Evolutionary conservation across 2,329 filamentous ascomycete genomes (phyloP), one percentile per base, ranked within the genome.

Genomic region (Hymenoscyphus occultus): DNA sequence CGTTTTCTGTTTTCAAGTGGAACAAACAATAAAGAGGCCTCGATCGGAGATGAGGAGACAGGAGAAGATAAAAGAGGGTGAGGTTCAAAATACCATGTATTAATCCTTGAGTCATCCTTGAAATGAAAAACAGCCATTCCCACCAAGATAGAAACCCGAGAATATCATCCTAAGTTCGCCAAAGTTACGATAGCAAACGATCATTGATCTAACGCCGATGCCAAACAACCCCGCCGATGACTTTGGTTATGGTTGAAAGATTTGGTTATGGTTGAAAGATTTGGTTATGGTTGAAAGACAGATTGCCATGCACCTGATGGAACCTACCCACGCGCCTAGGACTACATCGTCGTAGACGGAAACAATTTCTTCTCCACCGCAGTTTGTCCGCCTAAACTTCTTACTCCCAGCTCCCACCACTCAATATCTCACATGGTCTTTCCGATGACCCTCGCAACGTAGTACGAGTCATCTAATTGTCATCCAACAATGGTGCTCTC

Each of bases 401-500:
- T 14, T 12, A 5, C 28, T 22, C 1, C 19, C 10, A 54, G 9
- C 19, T 22, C 48, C 48, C 48, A 22, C 48, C n/a, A 16, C 7
- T 28, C 28, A 28, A 3, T n/a, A 45, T n/a, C 14, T 9, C 14
- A 19, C 19, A 28, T 54, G 22, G 19, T 14, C 22, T 54, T 19
- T 19, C 22, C 19, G 16, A 45, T 16, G n/a, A n/a, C 19, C 45
- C 3, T 28, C 19, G n/a, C 3, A 54, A 54, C 32, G 6, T 35
- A 19, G n/a, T 39, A 48, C 35, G 5, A 22, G 19, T 32, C 39
- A 14, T 45, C 62, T 72, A 74, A 60, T 69, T 62, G 48, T 87
- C 84, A 19, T 79, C 78, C 67, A 89, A 80, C 28, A 89, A 83
- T 68, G 86, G 86, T 59, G 86, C 86, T 68, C 85, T 84, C 79